phyloP scores from a whole-genome alignment of 169 alveolate species.

The Eimeria sp. region DNA sequence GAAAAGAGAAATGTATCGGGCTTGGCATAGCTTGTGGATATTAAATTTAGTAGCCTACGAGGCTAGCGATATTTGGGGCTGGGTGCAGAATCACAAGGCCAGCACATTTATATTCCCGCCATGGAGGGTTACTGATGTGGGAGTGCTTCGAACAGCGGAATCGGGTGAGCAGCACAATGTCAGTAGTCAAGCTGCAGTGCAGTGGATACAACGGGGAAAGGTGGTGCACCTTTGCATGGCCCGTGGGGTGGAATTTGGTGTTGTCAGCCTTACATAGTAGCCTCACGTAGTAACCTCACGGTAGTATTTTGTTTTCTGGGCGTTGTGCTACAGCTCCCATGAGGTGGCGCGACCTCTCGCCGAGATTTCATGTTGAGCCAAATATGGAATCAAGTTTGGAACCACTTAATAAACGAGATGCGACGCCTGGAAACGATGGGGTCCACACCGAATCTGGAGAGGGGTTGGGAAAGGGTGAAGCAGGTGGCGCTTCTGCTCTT shows the following conservation, averaged over 20 bases:
- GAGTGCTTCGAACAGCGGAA: slow-evolving; percentile 59
- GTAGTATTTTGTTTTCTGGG: background rate
- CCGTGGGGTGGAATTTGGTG: background rate
- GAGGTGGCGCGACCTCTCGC: slow-evolving; percentile 67
- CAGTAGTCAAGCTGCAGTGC: background rate
- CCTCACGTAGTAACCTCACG: too few species aligned
- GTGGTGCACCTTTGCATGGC: slow-evolving; percentile 4
- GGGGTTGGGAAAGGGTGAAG: background rate
- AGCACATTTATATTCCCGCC: slow-evolving; percentile 21
- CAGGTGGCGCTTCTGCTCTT: background rate
- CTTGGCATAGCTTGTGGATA: slow-evolving; percentile 50
- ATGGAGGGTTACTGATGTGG: slow-evolving; percentile 28
- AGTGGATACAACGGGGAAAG: background rate
- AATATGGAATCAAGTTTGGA: background rate
- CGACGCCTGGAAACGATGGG: background rate
- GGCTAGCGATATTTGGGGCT: slow-evolving; percentile 31
- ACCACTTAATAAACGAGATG: background rate
- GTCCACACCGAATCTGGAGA: background rate
- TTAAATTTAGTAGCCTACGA: slow-evolving; percentile 28
- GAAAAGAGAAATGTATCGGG: slow-evolving; percentile 3
- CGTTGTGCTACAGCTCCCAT: slow-evolving; percentile 30
- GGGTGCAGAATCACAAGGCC: slow-evolving; percentile 46
- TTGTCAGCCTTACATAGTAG: background rate
- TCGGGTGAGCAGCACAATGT: background rate
- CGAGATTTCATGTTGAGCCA: slow-evolving; percentile 39